Base-by-base conservation (phyloP, 371 early-diverging fungal species). In the Syncephalastrum racemosum region DNA sequence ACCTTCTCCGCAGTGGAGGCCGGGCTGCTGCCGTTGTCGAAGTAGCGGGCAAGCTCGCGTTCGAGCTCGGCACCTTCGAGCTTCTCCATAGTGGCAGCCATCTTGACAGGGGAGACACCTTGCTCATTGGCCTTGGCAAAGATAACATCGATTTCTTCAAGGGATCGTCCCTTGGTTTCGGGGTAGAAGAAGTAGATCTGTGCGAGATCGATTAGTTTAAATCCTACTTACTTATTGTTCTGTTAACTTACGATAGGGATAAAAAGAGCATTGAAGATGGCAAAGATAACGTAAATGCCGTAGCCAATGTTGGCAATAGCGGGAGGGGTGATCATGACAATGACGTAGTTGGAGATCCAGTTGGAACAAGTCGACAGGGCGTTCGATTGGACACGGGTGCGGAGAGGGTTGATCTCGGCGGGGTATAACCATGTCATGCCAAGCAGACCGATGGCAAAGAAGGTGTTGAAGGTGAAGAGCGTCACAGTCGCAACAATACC, bases 101-200 rank as follows among this genome's bases (percentile, higher is more conserved):
- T 59, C 48, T 59, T 59, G 53, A 59, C 59, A 36, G 59, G 59
- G 7, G 59, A 59, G 12, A 59, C 16, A 2, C 53, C 53, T 18
- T 59, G 48, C 36, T 59, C 59, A 39, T 59, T 42, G 10, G 59
- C 53, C 41, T 59, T 59, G 20, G 23, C 60, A 53, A 80, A 80
- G 20, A 78, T 59, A 19, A 59, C 60, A 31, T 60, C 55, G 14
- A 90, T 75, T 19, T 81, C 75, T 70, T 90, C 90, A 13, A 88
- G 62, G 14, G 85, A 75, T 8, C 80, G 70, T 19, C 85, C 87
- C 65, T 83, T 84, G 22, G 93, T 93, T 75, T 95, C 95, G 20
- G 92, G 91, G 22, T 63, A 60, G 15, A 62, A 60, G 5, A 95
- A 79, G 47, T 78, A 80, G 54, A 83, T 31, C 36, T 31, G 36